These are phyloP conservation scores for Blepharisma stoltei DNA, from an alignment of 73 alveolate genomes.

Conservation along the genomic window DNA sequence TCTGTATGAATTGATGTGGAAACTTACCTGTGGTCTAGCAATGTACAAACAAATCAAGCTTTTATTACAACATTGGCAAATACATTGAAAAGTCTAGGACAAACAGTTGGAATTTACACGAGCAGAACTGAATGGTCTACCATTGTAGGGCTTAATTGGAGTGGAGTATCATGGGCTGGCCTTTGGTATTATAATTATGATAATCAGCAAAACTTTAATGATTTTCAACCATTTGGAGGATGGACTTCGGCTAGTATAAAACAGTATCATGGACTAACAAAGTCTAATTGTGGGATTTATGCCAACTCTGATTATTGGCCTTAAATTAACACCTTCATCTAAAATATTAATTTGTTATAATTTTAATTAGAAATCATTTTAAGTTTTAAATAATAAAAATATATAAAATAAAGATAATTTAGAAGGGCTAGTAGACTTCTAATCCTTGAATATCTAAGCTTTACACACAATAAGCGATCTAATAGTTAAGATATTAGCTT, in stretches of 20 bases:
- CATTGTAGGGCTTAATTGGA: constrained; percentile 60
- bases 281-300: constrained; percentile 60
- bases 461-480: no score
- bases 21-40: constrained; percentile 61
- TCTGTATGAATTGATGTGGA: constrained; percentile 79
- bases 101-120: constrained; percentile 59
- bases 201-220: constrained; percentile 55
- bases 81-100: constrained; percentile 51
- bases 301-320: constrained; percentile 54
- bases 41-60: constrained; percentile 52
- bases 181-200: constrained; percentile 89
- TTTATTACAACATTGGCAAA: constrained; percentile 43
- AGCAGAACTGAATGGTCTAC: constrained; percentile 56
- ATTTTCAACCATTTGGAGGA: constrained; percentile 67
- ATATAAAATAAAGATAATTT: no score
- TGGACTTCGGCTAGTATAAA: constrained; percentile 69
- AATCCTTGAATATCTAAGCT: no score
- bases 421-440: no score
- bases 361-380: no score
- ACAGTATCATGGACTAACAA: constrained; percentile 66
- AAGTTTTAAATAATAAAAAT: no score
- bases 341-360: no score
- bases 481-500: no score
- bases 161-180: constrained; percentile 46
- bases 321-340: no score